These are phyloP conservation scores for Alternaria burnsii DNA, from an alignment of 2,329 filamentous ascomycete genomes.

Conservation along the genomic window DNA sequence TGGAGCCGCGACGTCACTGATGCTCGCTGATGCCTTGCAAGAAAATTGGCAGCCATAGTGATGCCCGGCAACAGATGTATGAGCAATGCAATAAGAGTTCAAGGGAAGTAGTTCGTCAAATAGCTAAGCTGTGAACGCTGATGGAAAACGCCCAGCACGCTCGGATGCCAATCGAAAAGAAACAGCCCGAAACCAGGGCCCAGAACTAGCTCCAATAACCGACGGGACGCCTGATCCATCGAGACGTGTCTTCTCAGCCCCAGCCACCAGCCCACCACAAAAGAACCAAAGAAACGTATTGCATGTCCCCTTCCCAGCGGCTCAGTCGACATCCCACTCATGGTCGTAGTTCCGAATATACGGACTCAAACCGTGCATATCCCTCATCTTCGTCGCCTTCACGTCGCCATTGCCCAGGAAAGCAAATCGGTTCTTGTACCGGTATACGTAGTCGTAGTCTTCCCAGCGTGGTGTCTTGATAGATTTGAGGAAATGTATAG, in stretches of 20 bases:
- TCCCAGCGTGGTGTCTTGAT: constrained; percentile 55
- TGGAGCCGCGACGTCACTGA: background rate
- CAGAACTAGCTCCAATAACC: background rate
- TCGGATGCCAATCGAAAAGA: background rate
- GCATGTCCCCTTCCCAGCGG: background rate
- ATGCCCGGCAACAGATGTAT: background rate
- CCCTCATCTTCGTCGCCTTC: constrained; percentile 54
- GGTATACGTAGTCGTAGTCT: constrained; percentile 57
- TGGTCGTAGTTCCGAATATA: constrained; percentile 57
- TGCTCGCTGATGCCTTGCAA: too few relatives aligned
- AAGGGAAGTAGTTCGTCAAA: background rate
- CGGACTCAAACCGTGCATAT: constrained; percentile 54
- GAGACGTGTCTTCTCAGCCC: background rate
- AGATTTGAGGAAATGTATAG: constrained; percentile 49
- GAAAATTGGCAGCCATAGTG: too few relatives aligned
- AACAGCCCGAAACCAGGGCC: background rate
- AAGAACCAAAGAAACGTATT: background rate
- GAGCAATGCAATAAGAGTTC: background rate
- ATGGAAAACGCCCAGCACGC: constrained; percentile 2
- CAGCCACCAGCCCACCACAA: background rate
- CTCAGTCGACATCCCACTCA: constrained; percentile 57
- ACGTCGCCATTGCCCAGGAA: constrained; percentile 53
- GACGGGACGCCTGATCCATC: background rate
- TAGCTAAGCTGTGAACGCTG: background rate
- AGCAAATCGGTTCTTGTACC: constrained; percentile 45